A percentile compares a stretch with the other conserved stretches of the same genome.
Evolutionary conservation across 306 rosid genomes (phyloP).

Genomic region (Lathyrus oleraceus): DNA sequence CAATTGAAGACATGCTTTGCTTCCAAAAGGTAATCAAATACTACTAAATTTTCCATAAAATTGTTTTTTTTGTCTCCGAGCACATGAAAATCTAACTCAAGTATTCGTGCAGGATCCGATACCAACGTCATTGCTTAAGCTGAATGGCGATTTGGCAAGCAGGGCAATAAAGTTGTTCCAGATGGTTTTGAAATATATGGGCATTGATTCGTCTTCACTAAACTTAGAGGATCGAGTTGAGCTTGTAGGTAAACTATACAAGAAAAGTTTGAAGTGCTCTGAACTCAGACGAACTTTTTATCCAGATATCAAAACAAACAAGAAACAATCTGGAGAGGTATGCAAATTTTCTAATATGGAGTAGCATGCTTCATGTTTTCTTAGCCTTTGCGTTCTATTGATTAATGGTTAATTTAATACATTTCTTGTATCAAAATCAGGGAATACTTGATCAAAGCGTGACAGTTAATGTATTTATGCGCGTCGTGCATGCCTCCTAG

Average conservation of each 20-base stretch:
- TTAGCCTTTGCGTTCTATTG: slow-evolving; percentile 1
- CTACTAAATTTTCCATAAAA: slow-evolving; percentile 13
- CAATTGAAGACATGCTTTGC: slow-evolving; percentile 85
- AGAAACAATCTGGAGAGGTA: slow-evolving; percentile 81
- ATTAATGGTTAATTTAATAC: slow-evolving; percentile 8
- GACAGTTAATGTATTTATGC: slow-evolving; percentile 80
- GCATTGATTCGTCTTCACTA: slow-evolving; percentile 70
- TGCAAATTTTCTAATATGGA: slow-evolving; percentile 11
- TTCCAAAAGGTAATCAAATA: slow-evolving; percentile 68
- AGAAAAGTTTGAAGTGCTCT: slow-evolving; percentile 78
- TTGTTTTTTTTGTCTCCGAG: no score
- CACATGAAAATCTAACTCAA: no score
- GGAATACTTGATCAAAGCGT: slow-evolving; percentile 73
- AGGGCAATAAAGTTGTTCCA: slow-evolving; percentile 77
- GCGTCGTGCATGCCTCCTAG: slow-evolving; percentile 89
- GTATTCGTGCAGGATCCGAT: slow-evolving; percentile 72
- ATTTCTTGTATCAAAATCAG: slow-evolving; percentile 42
- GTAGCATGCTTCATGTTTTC: slow-evolving; percentile 17
- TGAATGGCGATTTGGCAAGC: slow-evolving; percentile 68
- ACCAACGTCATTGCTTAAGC: slow-evolving; percentile 82
- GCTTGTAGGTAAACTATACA: slow-evolving; percentile 74
- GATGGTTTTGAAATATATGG: slow-evolving; percentile 75
- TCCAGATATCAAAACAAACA: slow-evolving; percentile 85
- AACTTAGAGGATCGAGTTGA: slow-evolving; percentile 68
- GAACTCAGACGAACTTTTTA: slow-evolving; percentile 88